Conservation (phyloP, 805 yeast species). For the Ogataea ganodermae region DNA sequence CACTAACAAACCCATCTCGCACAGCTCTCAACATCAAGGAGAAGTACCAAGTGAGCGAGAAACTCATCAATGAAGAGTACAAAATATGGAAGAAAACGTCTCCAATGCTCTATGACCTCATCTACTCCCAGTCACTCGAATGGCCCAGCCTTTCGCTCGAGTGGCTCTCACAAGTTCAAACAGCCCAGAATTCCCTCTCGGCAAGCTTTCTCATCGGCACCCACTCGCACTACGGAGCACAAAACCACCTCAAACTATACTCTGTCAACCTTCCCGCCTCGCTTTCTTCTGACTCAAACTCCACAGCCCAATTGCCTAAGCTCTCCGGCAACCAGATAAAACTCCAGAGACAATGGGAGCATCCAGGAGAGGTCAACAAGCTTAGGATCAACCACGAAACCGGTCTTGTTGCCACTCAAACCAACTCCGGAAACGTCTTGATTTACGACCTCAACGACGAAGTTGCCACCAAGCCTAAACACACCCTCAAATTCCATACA, state of each 20-base stretch:
- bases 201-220: constrained; percentile 50
- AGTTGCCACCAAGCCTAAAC: constrained; percentile 16
- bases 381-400: constrained; percentile 55
- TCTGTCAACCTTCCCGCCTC: constrained; percentile 52
- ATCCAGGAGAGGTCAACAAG: constrained; percentile 67
- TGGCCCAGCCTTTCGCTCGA: constrained; percentile 74
- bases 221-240: constrained; percentile 40
- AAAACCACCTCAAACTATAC: constrained; percentile 48
- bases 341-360: constrained; percentile 53
- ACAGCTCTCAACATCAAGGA: constrained; percentile 28
- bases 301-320: constrained; percentile 24
- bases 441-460: constrained; percentile 39
- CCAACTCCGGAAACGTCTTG: constrained; percentile 52
- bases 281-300: constrained; percentile 38
- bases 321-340: constrained; percentile 41
- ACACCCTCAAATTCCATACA: constrained; percentile 53
- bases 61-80: constrained; percentile 73
- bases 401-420: constrained; percentile 54
- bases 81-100: constrained; percentile 84
- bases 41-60: constrained; percentile 57
- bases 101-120: constrained; percentile 72
- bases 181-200: constrained; percentile 11
- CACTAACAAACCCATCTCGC: constrained; percentile 12
- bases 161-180: constrained; percentile 57
- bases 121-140: constrained; percentile 65